Conservation (phyloP, 2,329 filamentous ascomycete species). For the Diplodia sapinea region DNA sequence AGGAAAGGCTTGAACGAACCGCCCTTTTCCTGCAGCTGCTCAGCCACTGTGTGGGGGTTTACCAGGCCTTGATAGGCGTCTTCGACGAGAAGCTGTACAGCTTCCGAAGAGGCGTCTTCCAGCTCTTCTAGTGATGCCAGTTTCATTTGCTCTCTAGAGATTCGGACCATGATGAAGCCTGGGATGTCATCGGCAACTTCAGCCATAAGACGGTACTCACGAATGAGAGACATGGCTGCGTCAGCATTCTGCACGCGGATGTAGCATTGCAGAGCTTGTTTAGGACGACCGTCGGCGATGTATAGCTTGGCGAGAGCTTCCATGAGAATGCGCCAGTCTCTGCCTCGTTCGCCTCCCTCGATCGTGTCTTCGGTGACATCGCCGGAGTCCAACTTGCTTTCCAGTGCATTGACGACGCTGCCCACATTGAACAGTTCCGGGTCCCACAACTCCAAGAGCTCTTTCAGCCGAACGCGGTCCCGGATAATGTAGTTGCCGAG, state of each 20-base stretch:
- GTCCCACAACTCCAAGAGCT: constrained; percentile 83
- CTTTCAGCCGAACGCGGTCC: constrained; percentile 75
- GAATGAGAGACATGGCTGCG: constrained; percentile 82
- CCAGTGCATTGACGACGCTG: constrained; percentile 76
- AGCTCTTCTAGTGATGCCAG: constrained; percentile 72
- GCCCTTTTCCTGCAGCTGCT: constrained; percentile 72
- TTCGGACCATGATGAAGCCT: constrained; percentile 84
- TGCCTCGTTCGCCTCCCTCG: constrained; percentile 72
- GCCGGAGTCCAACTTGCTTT: constrained; percentile 78
- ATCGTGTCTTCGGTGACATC: constrained; percentile 77
- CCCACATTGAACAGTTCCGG: constrained; percentile 81
- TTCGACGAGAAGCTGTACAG: constrained; percentile 83
- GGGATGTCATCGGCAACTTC: constrained; percentile 89
- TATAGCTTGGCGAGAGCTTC: constrained; percentile 84
- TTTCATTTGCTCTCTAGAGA: constrained; percentile 71
- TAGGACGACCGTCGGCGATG: constrained; percentile 77
- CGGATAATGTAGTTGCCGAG: constrained; percentile 85
- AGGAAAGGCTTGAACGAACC: constrained; percentile 70
- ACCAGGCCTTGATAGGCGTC: constrained; percentile 91
- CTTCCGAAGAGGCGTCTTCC: constrained; percentile 79
- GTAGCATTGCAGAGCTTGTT: constrained; percentile 86
- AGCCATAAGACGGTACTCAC: constrained; percentile 87
- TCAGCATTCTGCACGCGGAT: constrained; percentile 92
- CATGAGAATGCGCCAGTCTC: constrained; percentile 90
- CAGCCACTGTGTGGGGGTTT: constrained; percentile 75